phyloP scores from a whole-genome alignment of 805 yeast genomes.

The Kuraishia molischiana region DNA sequence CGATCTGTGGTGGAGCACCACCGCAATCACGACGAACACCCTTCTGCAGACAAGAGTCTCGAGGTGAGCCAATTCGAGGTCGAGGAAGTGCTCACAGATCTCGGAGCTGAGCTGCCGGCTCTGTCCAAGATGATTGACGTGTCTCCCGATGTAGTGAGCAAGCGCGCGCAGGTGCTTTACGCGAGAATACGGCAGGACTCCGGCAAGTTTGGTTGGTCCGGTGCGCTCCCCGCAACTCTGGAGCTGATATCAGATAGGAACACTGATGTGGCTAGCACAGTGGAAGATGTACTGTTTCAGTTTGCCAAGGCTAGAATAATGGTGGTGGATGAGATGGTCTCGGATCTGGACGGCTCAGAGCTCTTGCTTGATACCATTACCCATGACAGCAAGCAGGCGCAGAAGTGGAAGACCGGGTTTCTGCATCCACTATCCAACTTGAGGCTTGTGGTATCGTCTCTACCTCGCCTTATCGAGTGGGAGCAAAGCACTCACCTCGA shows the following conservation, averaged over 20 bases:
- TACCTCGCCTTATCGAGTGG: slow-evolving; percentile 13
- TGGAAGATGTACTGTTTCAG: slow-evolving; percentile 6
- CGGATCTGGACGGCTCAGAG: slow-evolving; percentile 6
- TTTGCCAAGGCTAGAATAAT: slow-evolving; percentile 14
- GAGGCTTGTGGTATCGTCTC: slow-evolving; percentile 1
- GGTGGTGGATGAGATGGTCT: slow-evolving; percentile 9
- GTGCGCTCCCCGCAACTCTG: no score
- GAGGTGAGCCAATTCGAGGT: slow-evolving; percentile 1
- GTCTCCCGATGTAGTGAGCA: not conserved
- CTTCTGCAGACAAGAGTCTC: not conserved
- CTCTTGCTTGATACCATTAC: slow-evolving; percentile 12
- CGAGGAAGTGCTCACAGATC: slow-evolving; percentile 1
- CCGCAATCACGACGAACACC: not conserved
- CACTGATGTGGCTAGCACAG: no score
- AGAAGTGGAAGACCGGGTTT: slow-evolving; percentile 2
- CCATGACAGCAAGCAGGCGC: slow-evolving; percentile 12
- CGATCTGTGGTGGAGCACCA: not conserved
- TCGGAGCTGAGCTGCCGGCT: not conserved
- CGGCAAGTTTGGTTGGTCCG: no score
- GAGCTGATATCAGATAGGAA: no score
- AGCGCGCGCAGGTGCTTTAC: not conserved
- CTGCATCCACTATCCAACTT: slow-evolving; percentile 3
- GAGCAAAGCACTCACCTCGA: slow-evolving; percentile 10
- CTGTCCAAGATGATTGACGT: not conserved
- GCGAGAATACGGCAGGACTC: not conserved